Conservation (phyloP, 2,329 filamentous ascomycete genomes). For the Sporothrix curviconia region DNA sequence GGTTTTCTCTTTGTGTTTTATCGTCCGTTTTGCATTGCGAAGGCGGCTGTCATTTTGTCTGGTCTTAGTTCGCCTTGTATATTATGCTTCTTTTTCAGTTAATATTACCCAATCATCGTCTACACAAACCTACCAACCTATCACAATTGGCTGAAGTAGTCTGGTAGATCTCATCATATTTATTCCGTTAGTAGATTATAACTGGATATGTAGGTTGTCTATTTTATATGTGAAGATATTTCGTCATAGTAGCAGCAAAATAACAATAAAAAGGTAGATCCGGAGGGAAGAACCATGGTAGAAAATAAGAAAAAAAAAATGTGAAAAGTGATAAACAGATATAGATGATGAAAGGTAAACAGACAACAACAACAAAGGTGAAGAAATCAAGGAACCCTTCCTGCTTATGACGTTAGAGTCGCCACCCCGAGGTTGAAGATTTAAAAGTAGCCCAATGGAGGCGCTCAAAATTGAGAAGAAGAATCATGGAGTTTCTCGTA, state of each 20-base stretch:
- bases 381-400: conserved; percentile 1
- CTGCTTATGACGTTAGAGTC: not conserved
- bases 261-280: not conserved
- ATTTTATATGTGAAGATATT: too few species aligned
- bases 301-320: not conserved
- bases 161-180: too few species aligned
- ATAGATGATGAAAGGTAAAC: not conserved
- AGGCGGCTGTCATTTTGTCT: not conserved
- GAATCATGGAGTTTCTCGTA: too few species aligned
- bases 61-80: not conserved
- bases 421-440: conserved; percentile 4
- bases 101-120: not conserved
- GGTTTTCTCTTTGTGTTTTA: not conserved
- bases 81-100: not conserved
- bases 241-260: too few species aligned
- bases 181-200: too few species aligned
- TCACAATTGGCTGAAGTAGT: too few species aligned
- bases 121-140: too few species aligned
- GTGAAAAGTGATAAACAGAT: not conserved
- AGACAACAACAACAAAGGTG: not conserved
- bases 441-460: not conserved
- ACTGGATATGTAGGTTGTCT: too few species aligned
- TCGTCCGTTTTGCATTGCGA: not conserved
- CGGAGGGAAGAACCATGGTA: not conserved
- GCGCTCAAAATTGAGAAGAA: not conserved